Evolutionary conservation across 2,329 filamentous ascomycete species (phyloP).

Genomic region (Fusarium scirpi): DNA sequence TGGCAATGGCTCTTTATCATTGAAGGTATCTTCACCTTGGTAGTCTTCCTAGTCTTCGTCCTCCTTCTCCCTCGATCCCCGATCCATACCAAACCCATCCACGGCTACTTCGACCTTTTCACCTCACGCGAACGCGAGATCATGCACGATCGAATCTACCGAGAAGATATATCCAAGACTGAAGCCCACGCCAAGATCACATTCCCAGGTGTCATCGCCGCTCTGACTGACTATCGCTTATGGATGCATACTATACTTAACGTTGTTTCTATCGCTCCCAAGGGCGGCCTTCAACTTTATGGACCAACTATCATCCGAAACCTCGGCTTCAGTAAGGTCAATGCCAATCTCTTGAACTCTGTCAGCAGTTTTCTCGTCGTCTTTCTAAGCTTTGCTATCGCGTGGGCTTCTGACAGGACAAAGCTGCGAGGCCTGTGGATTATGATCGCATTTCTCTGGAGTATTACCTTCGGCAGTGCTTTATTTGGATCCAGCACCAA

Average conservation of each 20-base stretch:
- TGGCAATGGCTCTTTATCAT: constrained; percentile 43
- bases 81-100: constrained; percentile 26
- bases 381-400: constrained; percentile 31
- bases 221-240: constrained; percentile 27
- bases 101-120: constrained; percentile 37
- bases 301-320: constrained; percentile 38
- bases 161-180: constrained; percentile 40
- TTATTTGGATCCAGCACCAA: constrained; percentile 15
- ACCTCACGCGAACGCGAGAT: constrained; percentile 29
- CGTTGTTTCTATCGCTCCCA: constrained; percentile 40
- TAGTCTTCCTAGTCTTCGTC: constrained; percentile 33
- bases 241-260: constrained; percentile 42
- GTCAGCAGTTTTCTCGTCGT: constrained; percentile 39
- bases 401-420: constrained; percentile 35
- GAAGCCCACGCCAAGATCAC: constrained; percentile 27
- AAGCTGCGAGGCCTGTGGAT: constrained; percentile 37
- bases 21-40: constrained; percentile 35
- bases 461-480: constrained; percentile 36
- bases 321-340: constrained; percentile 42
- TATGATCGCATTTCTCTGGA: constrained; percentile 39
- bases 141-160: constrained; percentile 29
- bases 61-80: constrained; percentile 35
- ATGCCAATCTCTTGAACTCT: constrained; percentile 41
- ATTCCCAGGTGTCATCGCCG: not conserved
- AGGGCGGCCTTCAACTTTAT: constrained; percentile 45